Base-by-base conservation (phyloP, 352 stramenopile species). In the Phytopythium delawarense region DNA sequence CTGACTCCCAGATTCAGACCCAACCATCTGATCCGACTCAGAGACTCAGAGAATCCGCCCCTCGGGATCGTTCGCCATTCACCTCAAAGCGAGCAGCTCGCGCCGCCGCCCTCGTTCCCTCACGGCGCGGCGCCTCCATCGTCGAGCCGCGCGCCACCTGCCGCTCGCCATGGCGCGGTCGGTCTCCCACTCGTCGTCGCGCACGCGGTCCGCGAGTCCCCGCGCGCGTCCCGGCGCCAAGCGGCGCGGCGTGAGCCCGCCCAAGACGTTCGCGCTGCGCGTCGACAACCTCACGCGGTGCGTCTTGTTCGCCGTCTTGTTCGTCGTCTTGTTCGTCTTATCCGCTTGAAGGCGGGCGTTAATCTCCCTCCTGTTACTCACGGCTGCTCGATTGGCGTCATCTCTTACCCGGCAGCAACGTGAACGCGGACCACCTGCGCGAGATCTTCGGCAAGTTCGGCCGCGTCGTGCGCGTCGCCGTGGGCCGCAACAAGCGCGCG, bases 391-490 rank as follows among this genome's bases (percentile, higher is more conserved):
- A 40, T 40, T 16, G 12, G 20, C 25, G 35, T 48, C 7, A 34
- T 5, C 16, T 8, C 34, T 18, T 23, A 39, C 21, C 7, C 40
- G 20, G 18, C 48, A 79, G 74, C 49, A 96, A 96, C 57, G 87
- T 96, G 49, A 90, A 84, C 57, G 71, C 76, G 21, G 87, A 94
- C 55, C 87, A 96, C 55, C 61, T 96, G 62, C 74, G 62, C 53
- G 87, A 96, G 68, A 93, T 96, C 68, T 96, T 93, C 65, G 84
- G 81, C 66, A 96, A 93, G 71, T 96, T 96, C 66, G 87, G 84
- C 7, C 42, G 63, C 34, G 84, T 96, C 7, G 35, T 76, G 30
- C 64, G 67, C 23, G 87, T 94, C 37, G 72, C 84, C 3, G 63
- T 92, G 59, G 68, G 76, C 42, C 76, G 69, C 16, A 71, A 71